Evolutionary conservation across 192 early-diverging fungal genomes (phyloP).

Genomic region (Rhizoclosmatium globosum): DNA sequence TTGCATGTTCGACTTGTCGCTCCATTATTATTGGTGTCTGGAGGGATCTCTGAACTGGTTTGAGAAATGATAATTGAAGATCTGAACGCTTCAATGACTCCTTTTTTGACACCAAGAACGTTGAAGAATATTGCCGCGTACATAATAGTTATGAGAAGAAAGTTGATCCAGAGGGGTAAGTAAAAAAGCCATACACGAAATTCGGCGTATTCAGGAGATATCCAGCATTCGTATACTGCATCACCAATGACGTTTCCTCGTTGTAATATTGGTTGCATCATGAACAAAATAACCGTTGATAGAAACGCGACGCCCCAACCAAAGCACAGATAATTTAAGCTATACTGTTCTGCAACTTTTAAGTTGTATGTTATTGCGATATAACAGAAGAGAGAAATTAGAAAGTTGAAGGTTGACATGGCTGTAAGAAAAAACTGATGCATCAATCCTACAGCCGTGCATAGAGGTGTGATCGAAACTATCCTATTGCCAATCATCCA

Average conservation of each 20-base stretch:
- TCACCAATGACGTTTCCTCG: constrained; percentile 20
- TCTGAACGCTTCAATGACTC: background rate
- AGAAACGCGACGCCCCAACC: background rate
- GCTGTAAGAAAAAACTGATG: constrained; percentile 2
- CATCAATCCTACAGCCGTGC: background rate
- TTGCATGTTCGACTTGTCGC: background rate
- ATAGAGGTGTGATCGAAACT: background rate
- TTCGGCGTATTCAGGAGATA: constrained; percentile 7
- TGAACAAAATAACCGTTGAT: background rate
- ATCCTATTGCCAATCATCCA: constrained; percentile 14
- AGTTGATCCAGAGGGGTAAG: constrained; percentile 17
- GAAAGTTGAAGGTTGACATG: background rate
- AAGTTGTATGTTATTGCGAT: background rate
- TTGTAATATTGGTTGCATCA: background rate
- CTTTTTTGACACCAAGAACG: background rate
- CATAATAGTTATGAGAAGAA: background rate
- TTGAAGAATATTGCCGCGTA: constrained; percentile 9
- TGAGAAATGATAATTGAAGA: background rate
- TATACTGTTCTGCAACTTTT: background rate
- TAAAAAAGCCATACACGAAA: constrained; percentile 18
- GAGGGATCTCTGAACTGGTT: background rate
- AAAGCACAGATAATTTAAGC: background rate
- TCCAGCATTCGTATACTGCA: constrained; percentile 31
- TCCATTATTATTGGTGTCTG: background rate
- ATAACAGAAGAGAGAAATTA: constrained; percentile 9